Percentiles rank a stretch among this genome's conserved stretches.
Evolutionary conservation across 2,329 filamentous ascomycete species (phyloP).

Genomic region (Elsinoe perseae): DNA sequence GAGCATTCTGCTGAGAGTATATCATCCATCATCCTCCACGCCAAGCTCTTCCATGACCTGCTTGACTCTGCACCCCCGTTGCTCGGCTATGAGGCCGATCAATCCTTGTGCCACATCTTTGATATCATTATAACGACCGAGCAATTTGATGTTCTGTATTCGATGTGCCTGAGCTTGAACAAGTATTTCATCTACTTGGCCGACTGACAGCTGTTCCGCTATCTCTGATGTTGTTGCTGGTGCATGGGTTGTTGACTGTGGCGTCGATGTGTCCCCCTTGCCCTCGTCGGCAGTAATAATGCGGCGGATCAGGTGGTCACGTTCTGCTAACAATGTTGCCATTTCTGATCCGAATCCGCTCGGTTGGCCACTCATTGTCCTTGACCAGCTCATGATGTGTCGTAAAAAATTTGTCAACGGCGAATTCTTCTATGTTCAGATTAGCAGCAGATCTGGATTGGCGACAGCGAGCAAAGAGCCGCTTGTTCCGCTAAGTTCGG

Average conservation of each 20-base stretch:
- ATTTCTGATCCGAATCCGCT: not conserved
- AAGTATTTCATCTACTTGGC: not conserved
- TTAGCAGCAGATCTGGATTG: not conserved
- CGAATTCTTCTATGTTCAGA: too few species aligned
- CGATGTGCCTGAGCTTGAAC: not conserved
- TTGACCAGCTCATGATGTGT: constrained; percentile 10
- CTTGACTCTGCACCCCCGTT: constrained; percentile 48
- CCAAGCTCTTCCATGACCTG: constrained; percentile 44
- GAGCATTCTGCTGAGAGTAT: not conserved
- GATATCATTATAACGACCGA: constrained; percentile 65
- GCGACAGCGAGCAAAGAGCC: not conserved
- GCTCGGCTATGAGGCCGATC: constrained; percentile 60
- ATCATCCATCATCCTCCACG: constrained; percentile 38
- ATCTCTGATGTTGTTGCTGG: not conserved
- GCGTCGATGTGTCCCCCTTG: not conserved
- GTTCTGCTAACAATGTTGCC: not conserved
- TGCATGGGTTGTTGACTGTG: not conserved
- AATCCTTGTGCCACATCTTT: constrained; percentile 60
- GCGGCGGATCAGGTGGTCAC: constrained; percentile 5
- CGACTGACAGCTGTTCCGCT: not conserved
- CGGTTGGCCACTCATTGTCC: not conserved
- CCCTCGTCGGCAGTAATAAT: not conserved
- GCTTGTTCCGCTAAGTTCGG: not conserved
- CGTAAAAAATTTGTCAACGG: too few species aligned
- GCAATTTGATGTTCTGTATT: constrained; percentile 50